Percentiles rank a stretch among this genome's conserved stretches.
Evolutionary conservation across 176 grass and related monocot genomes (phyloP).

Genomic region (Zoysia japonica): DNA sequence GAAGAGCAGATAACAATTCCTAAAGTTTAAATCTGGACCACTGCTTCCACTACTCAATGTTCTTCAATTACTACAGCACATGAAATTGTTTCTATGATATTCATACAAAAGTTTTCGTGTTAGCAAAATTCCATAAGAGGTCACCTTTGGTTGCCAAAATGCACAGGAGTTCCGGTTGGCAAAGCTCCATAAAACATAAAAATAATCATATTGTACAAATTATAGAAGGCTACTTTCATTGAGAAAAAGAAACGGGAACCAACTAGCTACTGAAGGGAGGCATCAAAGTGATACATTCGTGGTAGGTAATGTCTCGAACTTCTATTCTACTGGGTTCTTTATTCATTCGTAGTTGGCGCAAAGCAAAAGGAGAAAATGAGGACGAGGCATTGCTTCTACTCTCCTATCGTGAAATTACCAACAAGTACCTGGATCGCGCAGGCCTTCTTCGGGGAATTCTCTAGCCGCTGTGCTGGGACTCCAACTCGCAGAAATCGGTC

Average conservation of each 20-base stretch:
- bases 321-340: background rate
- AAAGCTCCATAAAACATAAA: background rate
- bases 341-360: background rate
- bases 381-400: background rate
- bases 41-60: background rate
- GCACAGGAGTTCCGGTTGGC: background rate
- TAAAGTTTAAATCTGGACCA: background rate
- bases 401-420: background rate
- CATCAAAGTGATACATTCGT: background rate
- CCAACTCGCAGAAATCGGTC: background rate
- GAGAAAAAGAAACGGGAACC: background rate
- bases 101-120: background rate
- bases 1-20: background rate
- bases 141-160: slow-evolving; percentile 7
- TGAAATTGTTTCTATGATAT: background rate
- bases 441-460: background rate
- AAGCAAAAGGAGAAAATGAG: background rate
- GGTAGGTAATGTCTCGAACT: background rate
- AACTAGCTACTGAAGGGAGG: background rate
- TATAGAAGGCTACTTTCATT: background rate
- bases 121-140: background rate
- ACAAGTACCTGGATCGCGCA: slow-evolving; percentile 10
- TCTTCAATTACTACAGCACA: background rate
- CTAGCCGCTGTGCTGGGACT: background rate
- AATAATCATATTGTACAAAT: background rate